Conservation (phyloP, 2,329 filamentous ascomycete species). For the Paraphoma sp. region DNA sequence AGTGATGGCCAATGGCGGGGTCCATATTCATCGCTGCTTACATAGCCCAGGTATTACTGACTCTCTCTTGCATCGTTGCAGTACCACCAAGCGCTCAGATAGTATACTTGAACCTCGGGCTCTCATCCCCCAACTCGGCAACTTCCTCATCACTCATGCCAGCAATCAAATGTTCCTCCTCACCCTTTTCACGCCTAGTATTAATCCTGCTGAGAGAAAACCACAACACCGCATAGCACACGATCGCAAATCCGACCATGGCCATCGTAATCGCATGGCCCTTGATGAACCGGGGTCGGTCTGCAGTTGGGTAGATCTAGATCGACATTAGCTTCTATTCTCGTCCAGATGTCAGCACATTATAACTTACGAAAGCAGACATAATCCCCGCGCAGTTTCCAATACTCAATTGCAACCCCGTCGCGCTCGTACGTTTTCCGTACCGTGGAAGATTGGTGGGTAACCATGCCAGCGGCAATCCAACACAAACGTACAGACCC, state of each 20-base stretch:
- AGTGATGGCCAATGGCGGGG: too few relatives aligned
- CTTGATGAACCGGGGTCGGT: conserved; percentile 56
- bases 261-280: conserved; percentile 61
- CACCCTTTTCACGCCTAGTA: conserved; percentile 45
- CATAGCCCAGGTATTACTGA: too few relatives aligned
- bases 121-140: conserved; percentile 54
- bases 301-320: conserved; percentile 53
- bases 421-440: conserved; percentile 76
- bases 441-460: conserved; percentile 76
- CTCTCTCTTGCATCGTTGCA: too few relatives aligned
- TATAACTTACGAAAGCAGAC: conserved; percentile 67
- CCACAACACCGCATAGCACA: conserved; percentile 48
- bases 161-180: conserved; percentile 49
- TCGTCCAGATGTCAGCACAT: neutral
- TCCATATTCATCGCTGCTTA: too few relatives aligned
- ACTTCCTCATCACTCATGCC: conserved; percentile 53
- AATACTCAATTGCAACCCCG: conserved; percentile 72
- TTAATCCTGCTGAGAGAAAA: conserved; percentile 48
- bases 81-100: conserved; percentile 16
- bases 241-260: conserved; percentile 54
- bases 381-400: conserved; percentile 77
- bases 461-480: conserved; percentile 64
- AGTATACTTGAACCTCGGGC: conserved; percentile 53
- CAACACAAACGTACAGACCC: conserved; percentile 70
- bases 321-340: neutral